These are phyloP conservation scores for Pythium rishiriense DNA, from an alignment of 352 stramenopile genomes.

Conservation along the genomic window DNA sequence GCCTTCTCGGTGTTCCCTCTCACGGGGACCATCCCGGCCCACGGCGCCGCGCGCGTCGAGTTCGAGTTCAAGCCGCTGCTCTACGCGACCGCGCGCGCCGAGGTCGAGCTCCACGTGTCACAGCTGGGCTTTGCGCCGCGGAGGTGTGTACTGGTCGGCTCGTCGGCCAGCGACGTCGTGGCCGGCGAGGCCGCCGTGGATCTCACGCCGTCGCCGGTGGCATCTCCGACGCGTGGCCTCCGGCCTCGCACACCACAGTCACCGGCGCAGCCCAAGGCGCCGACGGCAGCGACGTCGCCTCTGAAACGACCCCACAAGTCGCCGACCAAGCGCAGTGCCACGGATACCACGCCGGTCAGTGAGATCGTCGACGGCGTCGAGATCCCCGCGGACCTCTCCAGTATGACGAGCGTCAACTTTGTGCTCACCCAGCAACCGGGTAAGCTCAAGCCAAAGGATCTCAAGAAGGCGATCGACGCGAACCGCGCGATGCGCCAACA, in stretches of 20 bases:
- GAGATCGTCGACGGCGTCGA: constrained; percentile 58
- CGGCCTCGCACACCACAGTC: no score
- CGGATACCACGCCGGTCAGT: neutral
- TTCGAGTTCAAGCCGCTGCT: constrained; percentile 72
- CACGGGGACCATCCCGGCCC: constrained; percentile 64
- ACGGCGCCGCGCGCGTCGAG: constrained; percentile 62
- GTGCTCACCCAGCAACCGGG: constrained; percentile 87
- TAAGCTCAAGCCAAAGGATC: constrained; percentile 89
- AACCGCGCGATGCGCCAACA: constrained; percentile 64
- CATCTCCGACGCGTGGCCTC: no score
- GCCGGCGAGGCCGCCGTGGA: neutral
- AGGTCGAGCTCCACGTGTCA: constrained; percentile 73
- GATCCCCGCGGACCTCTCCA: constrained; percentile 66
- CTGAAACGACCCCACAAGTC: neutral
- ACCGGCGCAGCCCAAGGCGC: neutral
- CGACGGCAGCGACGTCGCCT: neutral
- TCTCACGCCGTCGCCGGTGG: no score
- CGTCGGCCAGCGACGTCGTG: constrained; percentile 41
- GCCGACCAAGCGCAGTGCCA: constrained; percentile 4
- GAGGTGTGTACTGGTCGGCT: constrained; percentile 62
- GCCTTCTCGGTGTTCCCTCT: constrained; percentile 81
- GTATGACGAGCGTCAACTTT: constrained; percentile 71
- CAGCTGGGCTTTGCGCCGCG: constrained; percentile 76
- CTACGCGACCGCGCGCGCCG: constrained; percentile 60
- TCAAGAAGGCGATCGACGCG: constrained; percentile 86